Percentiles rank a stretch among this genome's conserved stretches.
These are phyloP conservation scores for Pseudopyricularia cyperi DNA, from an alignment of 2,329 filamentous ascomycete genomes.

Conservation along the genomic window DNA sequence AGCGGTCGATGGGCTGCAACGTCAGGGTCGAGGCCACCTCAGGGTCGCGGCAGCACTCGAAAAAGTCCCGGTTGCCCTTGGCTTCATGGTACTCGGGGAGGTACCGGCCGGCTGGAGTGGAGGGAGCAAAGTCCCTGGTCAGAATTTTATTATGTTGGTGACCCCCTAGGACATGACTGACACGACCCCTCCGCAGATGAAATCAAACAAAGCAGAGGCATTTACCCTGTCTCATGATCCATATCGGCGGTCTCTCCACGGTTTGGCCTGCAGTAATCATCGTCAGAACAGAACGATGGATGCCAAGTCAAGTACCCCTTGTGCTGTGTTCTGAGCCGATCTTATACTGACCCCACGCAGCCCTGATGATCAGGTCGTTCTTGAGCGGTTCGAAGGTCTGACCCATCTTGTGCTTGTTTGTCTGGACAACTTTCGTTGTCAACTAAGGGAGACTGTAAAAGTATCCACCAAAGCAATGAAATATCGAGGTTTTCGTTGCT, in stretches of 20 bases:
- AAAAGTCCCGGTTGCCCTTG: slow-evolving; percentile 86
- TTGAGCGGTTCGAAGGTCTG: slow-evolving; percentile 70
- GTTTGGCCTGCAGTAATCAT: slow-evolving; percentile 51
- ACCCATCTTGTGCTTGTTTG: slow-evolving; percentile 33
- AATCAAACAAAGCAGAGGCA: slow-evolving; percentile 4
- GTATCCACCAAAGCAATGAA: too few relatives aligned
- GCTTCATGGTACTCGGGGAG: slow-evolving; percentile 96
- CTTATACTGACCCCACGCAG: slow-evolving; percentile 63
- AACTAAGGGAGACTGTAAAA: too few relatives aligned
- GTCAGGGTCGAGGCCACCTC: slow-evolving; percentile 90
- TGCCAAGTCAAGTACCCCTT: background rate
- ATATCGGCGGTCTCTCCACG: slow-evolving; percentile 88
- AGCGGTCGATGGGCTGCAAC: slow-evolving; percentile 88
- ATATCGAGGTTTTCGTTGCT: too few relatives aligned
- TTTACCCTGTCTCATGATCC: slow-evolving; percentile 98
- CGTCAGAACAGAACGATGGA: background rate
- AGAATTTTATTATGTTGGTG: background rate
- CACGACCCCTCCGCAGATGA: background rate
- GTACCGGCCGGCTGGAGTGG: slow-evolving; percentile 68
- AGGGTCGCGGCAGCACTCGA: slow-evolving; percentile 88
- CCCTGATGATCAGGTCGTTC: slow-evolving; percentile 84
- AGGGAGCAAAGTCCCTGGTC: background rate
- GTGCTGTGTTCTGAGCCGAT: background rate
- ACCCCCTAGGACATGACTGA: too few relatives aligned
- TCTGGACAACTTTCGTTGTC: background rate